phyloP scores from a whole-genome alignment of 2,329 filamentous ascomycete genomes.

The Neofusicoccum sp. region DNA sequence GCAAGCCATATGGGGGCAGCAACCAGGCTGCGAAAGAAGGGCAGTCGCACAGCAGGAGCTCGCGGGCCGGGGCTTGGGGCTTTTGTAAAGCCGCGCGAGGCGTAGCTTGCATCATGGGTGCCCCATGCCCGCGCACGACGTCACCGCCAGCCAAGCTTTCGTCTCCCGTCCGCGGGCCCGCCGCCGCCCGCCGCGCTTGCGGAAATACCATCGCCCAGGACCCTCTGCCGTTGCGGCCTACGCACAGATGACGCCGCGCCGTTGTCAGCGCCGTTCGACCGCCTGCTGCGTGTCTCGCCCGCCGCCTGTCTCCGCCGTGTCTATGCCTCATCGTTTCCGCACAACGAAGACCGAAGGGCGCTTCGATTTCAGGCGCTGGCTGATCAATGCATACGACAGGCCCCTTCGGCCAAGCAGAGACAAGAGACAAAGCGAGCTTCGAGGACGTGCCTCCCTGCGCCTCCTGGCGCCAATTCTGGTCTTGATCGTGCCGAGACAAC shows the following conservation, averaged over 20 bases:
- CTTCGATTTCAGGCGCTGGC: no score
- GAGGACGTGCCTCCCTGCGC: background rate
- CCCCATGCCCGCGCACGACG: constrained; percentile 6
- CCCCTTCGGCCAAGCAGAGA: background rate
- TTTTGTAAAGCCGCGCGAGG: constrained; percentile 11
- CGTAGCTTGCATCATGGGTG: constrained; percentile 10
- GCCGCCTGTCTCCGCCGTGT: no score
- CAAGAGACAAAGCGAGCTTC: background rate
- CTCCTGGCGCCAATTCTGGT: background rate
- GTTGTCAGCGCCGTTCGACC: background rate
- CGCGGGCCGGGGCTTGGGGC: background rate
- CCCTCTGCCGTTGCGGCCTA: background rate
- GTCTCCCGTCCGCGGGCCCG: no score
- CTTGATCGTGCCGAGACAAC: background rate
- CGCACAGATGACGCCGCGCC: no score
- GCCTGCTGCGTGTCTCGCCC: background rate
- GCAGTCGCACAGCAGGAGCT: background rate
- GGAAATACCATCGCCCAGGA: background rate
- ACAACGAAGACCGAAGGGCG: no score
- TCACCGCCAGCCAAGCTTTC: background rate
- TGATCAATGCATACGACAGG: background rate
- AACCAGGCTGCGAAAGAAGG: background rate
- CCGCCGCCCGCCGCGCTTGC: no score
- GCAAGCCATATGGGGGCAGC: background rate
- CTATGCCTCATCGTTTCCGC: background rate